phyloP scores from a whole-genome alignment of 2,329 filamentous ascomycete species.

The Aaosphaeria arxii region DNA sequence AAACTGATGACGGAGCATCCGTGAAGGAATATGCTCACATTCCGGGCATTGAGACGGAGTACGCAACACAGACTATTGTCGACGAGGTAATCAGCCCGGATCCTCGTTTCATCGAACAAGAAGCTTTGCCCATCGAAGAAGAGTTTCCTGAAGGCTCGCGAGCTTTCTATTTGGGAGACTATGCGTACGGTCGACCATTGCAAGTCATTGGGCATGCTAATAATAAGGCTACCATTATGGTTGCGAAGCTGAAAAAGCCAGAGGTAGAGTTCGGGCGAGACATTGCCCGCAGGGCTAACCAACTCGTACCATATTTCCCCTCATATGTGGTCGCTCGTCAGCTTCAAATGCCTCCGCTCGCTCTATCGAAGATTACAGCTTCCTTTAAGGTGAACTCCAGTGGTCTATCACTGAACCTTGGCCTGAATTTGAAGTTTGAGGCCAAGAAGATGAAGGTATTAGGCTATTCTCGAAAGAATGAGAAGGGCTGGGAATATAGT shows the following conservation, averaged over 20 bases:
- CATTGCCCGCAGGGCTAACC: conserved; percentile 69
- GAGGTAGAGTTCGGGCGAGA: conserved; percentile 79
- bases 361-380: conserved; percentile 93
- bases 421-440: conserved; percentile 95
- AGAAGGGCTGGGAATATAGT: conserved; percentile 94
- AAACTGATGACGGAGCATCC: conserved; percentile 86
- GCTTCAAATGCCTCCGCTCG: conserved; percentile 77
- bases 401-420: conserved; percentile 81
- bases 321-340: conserved; percentile 85
- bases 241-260: conserved; percentile 68
- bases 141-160: conserved; percentile 82
- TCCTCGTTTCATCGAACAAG: conserved; percentile 86
- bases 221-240: conserved; percentile 73
- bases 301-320: conserved; percentile 72
- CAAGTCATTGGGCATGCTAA: conserved; percentile 72
- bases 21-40: conserved; percentile 91
- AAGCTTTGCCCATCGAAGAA: conserved; percentile 82
- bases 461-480: conserved; percentile 85
- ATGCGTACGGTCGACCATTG: conserved; percentile 86
- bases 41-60: conserved; percentile 80
- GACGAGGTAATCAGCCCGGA: conserved; percentile 89
- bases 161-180: conserved; percentile 92
- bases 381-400: conserved; percentile 84
- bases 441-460: conserved; percentile 92
- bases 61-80: conserved; percentile 87